Base-by-base conservation (phyloP, 805 yeast genomes). In the Blastobotrys peoriensis region DNA sequence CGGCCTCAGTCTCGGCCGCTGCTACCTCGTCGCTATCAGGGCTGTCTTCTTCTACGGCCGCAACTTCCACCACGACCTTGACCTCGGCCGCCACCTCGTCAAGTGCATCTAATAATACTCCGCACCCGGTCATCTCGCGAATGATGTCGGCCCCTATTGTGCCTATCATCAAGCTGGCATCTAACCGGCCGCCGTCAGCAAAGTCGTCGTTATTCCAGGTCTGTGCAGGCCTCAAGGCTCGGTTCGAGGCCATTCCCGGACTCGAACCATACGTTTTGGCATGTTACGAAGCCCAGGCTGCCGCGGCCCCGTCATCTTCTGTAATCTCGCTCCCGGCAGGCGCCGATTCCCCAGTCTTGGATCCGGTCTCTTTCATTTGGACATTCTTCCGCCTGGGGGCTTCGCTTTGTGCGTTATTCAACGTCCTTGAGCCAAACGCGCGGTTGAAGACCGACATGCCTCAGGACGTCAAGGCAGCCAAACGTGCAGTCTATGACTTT, bases 341-440 rank as follows among this genome's bases (percentile, higher is more conserved):
- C 3, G 45, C 36, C 16, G 36, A 44, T 3, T 44, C 54, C 16
- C 28, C 49, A 20, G 43, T 46, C n/a, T 33, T 43, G 37, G 99
- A 93, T 61, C 97, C 98, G 2, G 97, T 86, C 2, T 87, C 96
- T 1, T 89, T 87, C 50, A 61, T 93, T 36, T 85, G 96, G 79
- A 81, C 86, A 53, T 68, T 93, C 27, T 81, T 93, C 57, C 94
- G 91, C 57, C 87, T 85, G 57, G 98, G 98, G 8, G 82, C 94
- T 2, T 95, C 98, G 3, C 69, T 93, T 35, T 89, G 98, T 63
- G 75, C 86, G 35, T 68, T 91, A 5, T 86, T 83, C 69, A 91
- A 93, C 64, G 69, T 79, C 10, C 73, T 87, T 17, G 72, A 71
- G 44, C 81, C 82, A 1, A 73, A 72, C 33, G 63, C 66, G 34